phyloP scores from a whole-genome alignment of 257 asterid species.

The Solanum medicagineum region DNA sequence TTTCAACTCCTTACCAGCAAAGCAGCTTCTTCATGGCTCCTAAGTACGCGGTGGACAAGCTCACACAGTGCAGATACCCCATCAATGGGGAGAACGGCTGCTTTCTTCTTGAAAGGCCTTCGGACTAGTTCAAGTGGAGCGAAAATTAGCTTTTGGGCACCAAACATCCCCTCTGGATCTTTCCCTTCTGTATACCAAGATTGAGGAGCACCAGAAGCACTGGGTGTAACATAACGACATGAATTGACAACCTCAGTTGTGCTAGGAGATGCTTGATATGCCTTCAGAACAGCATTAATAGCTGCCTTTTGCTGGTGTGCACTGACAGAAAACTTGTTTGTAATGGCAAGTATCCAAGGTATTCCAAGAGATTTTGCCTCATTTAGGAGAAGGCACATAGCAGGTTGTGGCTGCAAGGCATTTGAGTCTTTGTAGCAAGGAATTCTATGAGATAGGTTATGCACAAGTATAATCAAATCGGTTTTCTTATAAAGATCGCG shows the following conservation, averaged over 20 bases:
- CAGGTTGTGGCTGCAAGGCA: slow-evolving; percentile 50
- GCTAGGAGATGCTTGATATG: slow-evolving; percentile 74
- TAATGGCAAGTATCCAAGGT: slow-evolving; percentile 92
- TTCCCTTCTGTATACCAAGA: slow-evolving; percentile 45
- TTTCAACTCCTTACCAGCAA: slow-evolving; percentile 43
- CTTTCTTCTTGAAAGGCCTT: slow-evolving; percentile 67
- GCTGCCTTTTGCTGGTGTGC: slow-evolving; percentile 89
- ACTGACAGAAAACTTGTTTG: slow-evolving; percentile 91
- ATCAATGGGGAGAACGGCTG: slow-evolving; percentile 68
- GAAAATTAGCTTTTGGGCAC: slow-evolving; percentile 32
- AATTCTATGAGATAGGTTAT: slow-evolving; percentile 87
- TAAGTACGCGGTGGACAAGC: slow-evolving; percentile 56
- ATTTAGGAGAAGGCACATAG: slow-evolving; percentile 62
- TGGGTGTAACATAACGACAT: slow-evolving; percentile 81
- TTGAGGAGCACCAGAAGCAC: slow-evolving; percentile 38
- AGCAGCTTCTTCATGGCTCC: slow-evolving; percentile 70
- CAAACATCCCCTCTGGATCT: slow-evolving; percentile 22
- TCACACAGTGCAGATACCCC: slow-evolving; percentile 72
- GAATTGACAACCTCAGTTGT: slow-evolving; percentile 72
- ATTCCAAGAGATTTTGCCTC: slow-evolving; percentile 91
- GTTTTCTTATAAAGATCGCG: slow-evolving; percentile 83
- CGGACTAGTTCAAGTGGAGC: slow-evolving; percentile 56
- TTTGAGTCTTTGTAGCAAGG: slow-evolving; percentile 49
- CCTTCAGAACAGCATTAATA: slow-evolving; percentile 58
- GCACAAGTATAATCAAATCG: slow-evolving; percentile 88